Conservation (phyloP, 78 protist genomes). For the Chrysochromulina parva region DNA sequence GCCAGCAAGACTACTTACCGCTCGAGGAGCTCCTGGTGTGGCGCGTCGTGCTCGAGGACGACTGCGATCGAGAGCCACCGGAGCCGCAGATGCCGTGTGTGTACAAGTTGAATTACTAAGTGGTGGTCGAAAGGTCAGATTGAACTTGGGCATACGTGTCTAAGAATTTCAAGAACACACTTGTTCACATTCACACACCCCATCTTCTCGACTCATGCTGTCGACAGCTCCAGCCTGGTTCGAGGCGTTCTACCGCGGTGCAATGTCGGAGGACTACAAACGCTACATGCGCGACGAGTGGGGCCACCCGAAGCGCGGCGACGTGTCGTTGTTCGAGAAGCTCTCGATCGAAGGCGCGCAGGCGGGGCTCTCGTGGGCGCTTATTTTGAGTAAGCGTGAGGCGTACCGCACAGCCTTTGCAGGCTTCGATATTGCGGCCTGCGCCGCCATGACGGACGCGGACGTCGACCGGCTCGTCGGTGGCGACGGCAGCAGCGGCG, state of each 20-base stretch:
- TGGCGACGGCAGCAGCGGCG: not conserved
- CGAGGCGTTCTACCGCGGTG: not conserved
- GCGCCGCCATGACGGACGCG: not conserved
- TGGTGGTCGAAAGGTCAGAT: no score
- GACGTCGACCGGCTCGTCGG: not conserved
- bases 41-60: no score
- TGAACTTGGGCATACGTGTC: no score
- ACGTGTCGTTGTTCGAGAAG: slow-evolving; percentile 22
- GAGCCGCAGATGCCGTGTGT: no score
- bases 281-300: slow-evolving; percentile 10
- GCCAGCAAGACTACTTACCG: no score
- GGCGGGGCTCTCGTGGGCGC: slow-evolving; percentile 31
- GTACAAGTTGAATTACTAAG: no score
- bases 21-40: no score
- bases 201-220: no score
- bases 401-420: not conserved
- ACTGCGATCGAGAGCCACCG: no score
- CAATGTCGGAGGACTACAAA: not conserved
- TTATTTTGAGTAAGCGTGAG: not conserved
- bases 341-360: slow-evolving; percentile 32
- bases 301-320: slow-evolving; percentile 5
- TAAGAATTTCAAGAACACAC: no score
- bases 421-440: not conserved
- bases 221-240: not conserved
- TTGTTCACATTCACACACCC: no score